Conservation (phyloP, 169 alveolate species). For the Plasmodium reichenowi region DNA sequence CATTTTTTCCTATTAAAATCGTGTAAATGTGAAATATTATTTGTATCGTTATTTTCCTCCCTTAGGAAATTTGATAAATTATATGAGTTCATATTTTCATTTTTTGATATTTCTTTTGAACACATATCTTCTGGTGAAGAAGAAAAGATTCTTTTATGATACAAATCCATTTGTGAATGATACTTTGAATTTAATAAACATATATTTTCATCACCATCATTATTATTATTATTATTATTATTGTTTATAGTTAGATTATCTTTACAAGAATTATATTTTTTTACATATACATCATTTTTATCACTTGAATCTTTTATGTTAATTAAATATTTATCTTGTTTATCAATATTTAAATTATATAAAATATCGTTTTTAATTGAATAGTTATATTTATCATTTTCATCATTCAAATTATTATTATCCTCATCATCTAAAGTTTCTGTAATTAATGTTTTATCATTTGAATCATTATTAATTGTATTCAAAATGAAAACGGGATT, state of each 20-base stretch:
- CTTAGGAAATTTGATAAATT: not conserved
- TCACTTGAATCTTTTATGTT: slow-evolving; percentile 20
- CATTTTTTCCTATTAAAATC: slow-evolving; percentile 25
- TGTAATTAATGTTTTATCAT: slow-evolving; percentile 1
- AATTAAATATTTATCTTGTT: slow-evolving; percentile 8
- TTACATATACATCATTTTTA: slow-evolving; percentile 2
- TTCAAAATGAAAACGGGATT: slow-evolving; percentile 4
- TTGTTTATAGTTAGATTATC: not conserved
- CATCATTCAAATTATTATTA: not conserved
- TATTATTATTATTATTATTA: no score
- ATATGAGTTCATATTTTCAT: not conserved
- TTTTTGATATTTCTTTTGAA: not conserved
- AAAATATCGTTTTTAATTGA: slow-evolving; percentile 1
- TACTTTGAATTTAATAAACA: not conserved
- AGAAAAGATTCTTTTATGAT: not conserved
- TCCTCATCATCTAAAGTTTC: not conserved
- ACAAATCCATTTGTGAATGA: not conserved
- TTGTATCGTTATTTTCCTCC: not conserved
- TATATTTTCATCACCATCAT: not conserved
- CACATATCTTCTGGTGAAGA: not conserved
- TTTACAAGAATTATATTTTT: no score
- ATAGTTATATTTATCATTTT: not conserved
- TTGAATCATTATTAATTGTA: not conserved
- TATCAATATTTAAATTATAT: not conserved
- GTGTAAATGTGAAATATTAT: slow-evolving; percentile 12